Percentiles rank a stretch among this genome's conserved stretches.
phyloP scores from a whole-genome alignment of 495 filamentous ascomycete genomes.

The Tuber calosporum region DNA sequence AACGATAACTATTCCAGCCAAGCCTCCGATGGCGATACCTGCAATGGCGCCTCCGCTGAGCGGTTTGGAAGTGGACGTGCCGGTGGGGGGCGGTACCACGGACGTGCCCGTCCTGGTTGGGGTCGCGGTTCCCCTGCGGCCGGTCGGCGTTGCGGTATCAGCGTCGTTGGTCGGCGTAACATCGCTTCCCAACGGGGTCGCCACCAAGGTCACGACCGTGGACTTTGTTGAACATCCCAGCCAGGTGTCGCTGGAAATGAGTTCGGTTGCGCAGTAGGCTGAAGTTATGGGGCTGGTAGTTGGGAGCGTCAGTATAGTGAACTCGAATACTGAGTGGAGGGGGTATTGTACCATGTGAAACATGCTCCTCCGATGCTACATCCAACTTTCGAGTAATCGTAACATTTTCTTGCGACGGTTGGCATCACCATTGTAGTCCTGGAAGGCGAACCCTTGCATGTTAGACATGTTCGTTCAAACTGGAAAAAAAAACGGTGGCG shows the following conservation, averaged over 20 bases:
- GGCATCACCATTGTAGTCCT: not conserved
- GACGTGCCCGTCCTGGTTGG: not conserved
- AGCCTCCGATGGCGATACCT: constrained; percentile 15
- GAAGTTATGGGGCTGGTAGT: constrained; percentile 6
- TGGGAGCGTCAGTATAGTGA: not conserved
- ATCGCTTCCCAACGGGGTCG: not conserved
- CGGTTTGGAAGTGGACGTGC: too few species aligned
- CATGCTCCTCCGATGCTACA: constrained; percentile 8
- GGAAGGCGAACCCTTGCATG: not conserved
- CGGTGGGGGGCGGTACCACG: not conserved
- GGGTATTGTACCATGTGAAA: constrained; percentile 19
- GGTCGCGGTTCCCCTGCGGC: not conserved
- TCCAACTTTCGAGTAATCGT: constrained; percentile 7
- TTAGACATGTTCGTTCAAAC: not conserved
- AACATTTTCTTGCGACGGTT: constrained; percentile 16
- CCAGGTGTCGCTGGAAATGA: constrained; percentile 5
- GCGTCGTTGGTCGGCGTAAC: not conserved
- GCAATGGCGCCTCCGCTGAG: constrained; percentile 10
- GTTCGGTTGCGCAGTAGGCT: constrained; percentile 12
- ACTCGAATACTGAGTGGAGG: not conserved
- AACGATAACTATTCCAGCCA: constrained; percentile 10
- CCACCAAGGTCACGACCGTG: not conserved
- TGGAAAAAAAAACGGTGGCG: not conserved
- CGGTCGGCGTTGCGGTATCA: too few species aligned
- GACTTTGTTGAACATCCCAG: not conserved